Evolutionary conservation across 2,329 filamentous ascomycete species (phyloP).

Genomic region (Ophiostoma populinum): DNA sequence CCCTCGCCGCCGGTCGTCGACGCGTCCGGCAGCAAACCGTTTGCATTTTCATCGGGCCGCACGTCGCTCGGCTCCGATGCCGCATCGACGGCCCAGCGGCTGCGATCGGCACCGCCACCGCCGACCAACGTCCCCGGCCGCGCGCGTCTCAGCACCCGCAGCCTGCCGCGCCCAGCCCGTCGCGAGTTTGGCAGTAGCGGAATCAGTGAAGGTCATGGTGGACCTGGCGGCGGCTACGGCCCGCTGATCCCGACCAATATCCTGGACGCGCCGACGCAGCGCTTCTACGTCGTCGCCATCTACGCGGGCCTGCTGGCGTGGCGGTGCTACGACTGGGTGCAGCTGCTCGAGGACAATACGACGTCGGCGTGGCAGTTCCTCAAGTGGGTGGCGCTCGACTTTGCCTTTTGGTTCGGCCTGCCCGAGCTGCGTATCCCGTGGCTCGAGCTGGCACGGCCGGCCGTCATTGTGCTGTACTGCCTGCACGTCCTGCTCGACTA

Average conservation of each 20-base stretch:
- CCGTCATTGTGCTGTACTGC: conserved; percentile 53
- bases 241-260: conserved; percentile 69
- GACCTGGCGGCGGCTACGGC: conserved; percentile 13
- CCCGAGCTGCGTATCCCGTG: conserved; percentile 85
- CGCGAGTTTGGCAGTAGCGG: no score
- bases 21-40: no score
- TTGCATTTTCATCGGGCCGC: no score
- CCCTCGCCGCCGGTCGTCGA: conserved; percentile 10
- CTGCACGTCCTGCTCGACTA: conserved; percentile 58
- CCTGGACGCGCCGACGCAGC: conserved; percentile 79
- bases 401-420: conserved; percentile 69
- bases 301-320: conserved; percentile 64
- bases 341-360: conserved; percentile 61
- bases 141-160: no score
- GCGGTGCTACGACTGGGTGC: conserved; percentile 74
- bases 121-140: no score
- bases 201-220: no score
- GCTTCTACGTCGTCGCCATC: conserved; percentile 69
- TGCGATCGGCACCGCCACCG: no score
- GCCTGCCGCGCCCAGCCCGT: no score
- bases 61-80: no score
- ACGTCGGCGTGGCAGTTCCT: conserved; percentile 81
- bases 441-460: conserved; percentile 74
- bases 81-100: no score
- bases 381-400: conserved; percentile 86